Conservation (phyloP, 306 rosid species). For the Betula pendula region DNA sequence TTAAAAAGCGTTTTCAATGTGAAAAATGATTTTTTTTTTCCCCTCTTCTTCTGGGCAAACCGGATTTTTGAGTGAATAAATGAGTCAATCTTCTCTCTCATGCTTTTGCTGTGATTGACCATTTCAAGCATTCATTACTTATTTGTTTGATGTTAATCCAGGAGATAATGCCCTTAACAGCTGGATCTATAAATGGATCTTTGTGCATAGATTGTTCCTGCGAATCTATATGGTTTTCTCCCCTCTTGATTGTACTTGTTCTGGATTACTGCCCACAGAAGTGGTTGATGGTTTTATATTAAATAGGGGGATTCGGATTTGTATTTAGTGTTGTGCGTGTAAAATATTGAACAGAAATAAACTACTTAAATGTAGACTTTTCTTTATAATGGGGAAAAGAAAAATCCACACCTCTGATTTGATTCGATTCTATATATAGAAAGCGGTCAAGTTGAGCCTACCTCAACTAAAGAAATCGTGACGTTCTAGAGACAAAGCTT, state of each 20-base stretch:
- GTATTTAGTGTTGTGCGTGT: not conserved
- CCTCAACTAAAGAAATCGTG: constrained; percentile 12
- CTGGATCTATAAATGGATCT: not conserved
- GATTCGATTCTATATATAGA: not conserved
- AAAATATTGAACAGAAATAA: not conserved
- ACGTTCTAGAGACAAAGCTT: constrained; percentile 18
- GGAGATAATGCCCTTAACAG: not conserved
- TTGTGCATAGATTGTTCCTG: not conserved
- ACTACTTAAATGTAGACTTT: not conserved
- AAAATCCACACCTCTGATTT: not conserved
- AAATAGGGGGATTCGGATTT: not conserved
- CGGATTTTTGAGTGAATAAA: not conserved
- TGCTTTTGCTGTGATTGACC: not conserved
- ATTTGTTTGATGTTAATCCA: not conserved
- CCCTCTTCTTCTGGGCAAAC: too few species aligned
- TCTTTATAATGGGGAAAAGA: not conserved
- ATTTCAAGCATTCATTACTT: not conserved
- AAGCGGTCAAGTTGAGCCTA: constrained; percentile 30
- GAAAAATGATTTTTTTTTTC: too few species aligned
- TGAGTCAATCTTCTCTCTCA: not conserved
- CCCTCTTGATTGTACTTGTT: not conserved
- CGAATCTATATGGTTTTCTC: not conserved
- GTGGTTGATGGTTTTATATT: not conserved
- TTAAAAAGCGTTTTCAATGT: too few species aligned
- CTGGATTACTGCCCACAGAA: not conserved